phyloP scores from a whole-genome alignment of 257 asterid species.

The Pogostemon cablin region DNA sequence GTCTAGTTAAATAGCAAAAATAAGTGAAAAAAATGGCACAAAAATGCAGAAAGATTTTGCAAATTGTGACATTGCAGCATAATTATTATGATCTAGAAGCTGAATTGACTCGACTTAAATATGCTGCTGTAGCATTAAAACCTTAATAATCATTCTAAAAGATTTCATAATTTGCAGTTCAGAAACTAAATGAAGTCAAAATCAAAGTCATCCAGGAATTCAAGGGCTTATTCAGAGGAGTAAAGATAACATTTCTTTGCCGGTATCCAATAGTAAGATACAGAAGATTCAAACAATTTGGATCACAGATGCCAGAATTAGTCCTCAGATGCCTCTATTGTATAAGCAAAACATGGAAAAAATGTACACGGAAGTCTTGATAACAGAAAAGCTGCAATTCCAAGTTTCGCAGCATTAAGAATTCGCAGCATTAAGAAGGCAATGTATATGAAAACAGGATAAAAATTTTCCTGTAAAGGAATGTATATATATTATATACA shows the following conservation, averaged over 20 bases:
- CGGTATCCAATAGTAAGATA: not conserved
- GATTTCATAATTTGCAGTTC: slow-evolving; percentile 8
- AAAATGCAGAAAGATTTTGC: not conserved
- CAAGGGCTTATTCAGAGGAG: not conserved
- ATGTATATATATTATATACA: not conserved
- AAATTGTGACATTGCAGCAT: slow-evolving; percentile 11
- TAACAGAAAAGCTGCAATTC: not conserved
- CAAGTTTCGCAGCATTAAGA: slow-evolving; percentile 12
- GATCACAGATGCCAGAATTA: not conserved
- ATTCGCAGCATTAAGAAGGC: slow-evolving; percentile 18
- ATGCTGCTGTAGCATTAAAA: not conserved
- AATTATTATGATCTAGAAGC: slow-evolving; percentile 19
- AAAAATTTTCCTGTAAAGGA: not conserved
- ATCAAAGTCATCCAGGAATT: not conserved
- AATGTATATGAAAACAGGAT: not conserved
- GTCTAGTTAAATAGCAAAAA: slow-evolving; percentile 57
- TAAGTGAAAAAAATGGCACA: slow-evolving; percentile 25
- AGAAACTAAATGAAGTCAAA: slow-evolving; percentile 8
- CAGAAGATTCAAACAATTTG: not conserved
- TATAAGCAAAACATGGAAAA: not conserved
- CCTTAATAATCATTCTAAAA: slow-evolving; percentile 4
- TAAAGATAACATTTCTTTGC: not conserved
- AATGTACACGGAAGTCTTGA: not conserved
- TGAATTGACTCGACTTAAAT: not conserved
- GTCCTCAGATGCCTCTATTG: not conserved